These are phyloP conservation scores for Prinsepia uniflora DNA, from an alignment of 306 rosid species.

Conservation along the genomic window DNA sequence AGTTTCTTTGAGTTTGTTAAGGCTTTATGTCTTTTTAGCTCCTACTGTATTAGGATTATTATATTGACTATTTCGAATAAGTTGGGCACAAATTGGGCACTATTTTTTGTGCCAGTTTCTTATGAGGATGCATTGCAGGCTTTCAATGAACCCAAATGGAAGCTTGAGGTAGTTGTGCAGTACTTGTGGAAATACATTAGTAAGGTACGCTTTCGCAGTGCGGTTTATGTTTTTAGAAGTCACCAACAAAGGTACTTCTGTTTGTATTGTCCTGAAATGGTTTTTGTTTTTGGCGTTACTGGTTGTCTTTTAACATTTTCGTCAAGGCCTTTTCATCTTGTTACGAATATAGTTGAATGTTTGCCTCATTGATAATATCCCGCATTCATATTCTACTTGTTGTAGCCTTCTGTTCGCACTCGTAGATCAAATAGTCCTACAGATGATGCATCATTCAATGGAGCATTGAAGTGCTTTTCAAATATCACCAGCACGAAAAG, in stretches of 20 bases:
- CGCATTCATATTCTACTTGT: constrained; percentile 11
- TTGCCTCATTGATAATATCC: constrained; percentile 8
- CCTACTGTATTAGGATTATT: neutral
- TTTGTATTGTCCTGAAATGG: constrained; percentile 9
- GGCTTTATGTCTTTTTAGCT: neutral
- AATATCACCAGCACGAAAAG: constrained; percentile 50
- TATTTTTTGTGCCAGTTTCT: neutral
- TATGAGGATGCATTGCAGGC: constrained; percentile 47
- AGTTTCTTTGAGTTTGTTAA: neutral
- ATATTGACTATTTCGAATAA: constrained; percentile 1
- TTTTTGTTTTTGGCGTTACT: neutral
- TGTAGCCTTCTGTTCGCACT: constrained; percentile 79
- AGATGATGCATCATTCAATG: constrained; percentile 55
- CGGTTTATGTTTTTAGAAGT: neutral
- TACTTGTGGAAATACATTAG: constrained; percentile 75
- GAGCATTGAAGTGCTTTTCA: constrained; percentile 68
- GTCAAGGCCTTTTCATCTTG: constrained; percentile 1
- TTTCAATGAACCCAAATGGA: constrained; percentile 64
- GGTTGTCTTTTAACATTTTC: neutral
- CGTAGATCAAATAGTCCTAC: constrained; percentile 47
- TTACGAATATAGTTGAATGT: neutral
- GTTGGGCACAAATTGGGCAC: too few relatives aligned
- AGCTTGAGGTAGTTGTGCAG: constrained; percentile 73
- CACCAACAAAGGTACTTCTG: neutral
- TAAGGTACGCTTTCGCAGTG: constrained; percentile 42